Conservation (phyloP, 495 filamentous ascomycete species). For the Recurvomyces mirabilis region DNA sequence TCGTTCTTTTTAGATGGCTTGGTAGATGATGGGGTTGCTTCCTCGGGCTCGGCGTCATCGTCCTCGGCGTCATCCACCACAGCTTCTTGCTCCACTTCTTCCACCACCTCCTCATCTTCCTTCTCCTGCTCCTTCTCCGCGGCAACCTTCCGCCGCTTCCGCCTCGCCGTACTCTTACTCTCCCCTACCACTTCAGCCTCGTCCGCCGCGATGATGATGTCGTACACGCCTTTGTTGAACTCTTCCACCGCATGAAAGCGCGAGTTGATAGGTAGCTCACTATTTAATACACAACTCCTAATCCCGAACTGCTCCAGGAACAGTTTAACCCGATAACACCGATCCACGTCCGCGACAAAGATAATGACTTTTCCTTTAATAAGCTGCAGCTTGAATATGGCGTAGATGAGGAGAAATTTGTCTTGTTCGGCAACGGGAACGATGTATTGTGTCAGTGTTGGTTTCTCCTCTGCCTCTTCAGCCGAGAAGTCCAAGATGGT, state of each 20-base stretch:
- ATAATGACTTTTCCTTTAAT: slow-evolving; percentile 92
- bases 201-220: slow-evolving; percentile 93
- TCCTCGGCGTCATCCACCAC: slow-evolving; percentile 9
- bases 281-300: slow-evolving; percentile 87
- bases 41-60: not conserved
- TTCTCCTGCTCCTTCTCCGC: slow-evolving; percentile 23
- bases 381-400: slow-evolving; percentile 88
- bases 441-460: slow-evolving; percentile 71
- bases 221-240: slow-evolving; percentile 92
- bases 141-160: slow-evolving; percentile 25
- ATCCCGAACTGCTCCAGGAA: slow-evolving; percentile 96
- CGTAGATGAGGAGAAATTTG: slow-evolving; percentile 86
- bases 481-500: slow-evolving; percentile 66
- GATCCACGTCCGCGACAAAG: slow-evolving; percentile 87
- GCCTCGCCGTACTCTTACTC: slow-evolving; percentile 32
- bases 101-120: slow-evolving; percentile 7
- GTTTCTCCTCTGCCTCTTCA: slow-evolving; percentile 48
- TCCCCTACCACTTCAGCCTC: slow-evolving; percentile 76
- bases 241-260: slow-evolving; percentile 90
- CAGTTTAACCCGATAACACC: slow-evolving; percentile 87
- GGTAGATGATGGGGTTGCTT: not conserved
- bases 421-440: slow-evolving; percentile 91
- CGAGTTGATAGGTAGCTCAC: slow-evolving; percentile 84
- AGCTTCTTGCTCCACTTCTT: slow-evolving; percentile 7
- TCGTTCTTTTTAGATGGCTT: slow-evolving; percentile 33